phyloP scores from a whole-genome alignment of 2,329 filamentous ascomycete genomes.

The Cladosporium halotolerans region DNA sequence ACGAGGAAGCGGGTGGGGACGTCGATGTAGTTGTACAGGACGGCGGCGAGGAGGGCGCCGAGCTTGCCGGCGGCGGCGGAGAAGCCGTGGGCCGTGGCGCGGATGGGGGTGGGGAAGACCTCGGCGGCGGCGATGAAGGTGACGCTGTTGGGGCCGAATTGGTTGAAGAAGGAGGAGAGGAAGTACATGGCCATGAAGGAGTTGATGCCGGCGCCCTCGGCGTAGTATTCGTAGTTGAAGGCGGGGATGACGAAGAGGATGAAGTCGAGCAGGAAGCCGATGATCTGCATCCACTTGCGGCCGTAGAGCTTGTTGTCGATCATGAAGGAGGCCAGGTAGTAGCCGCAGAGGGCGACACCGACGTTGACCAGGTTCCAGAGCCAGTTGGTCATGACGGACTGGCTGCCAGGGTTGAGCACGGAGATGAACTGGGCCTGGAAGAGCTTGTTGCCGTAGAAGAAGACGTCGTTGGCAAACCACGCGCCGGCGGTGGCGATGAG shows the following conservation, averaged over 20 bases:
- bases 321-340: slow-evolving; percentile 81
- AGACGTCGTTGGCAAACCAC: slow-evolving; percentile 96
- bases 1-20: slow-evolving; percentile 81
- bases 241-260: slow-evolving; percentile 87
- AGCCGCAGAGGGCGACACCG: slow-evolving; percentile 75
- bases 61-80: slow-evolving; percentile 87
- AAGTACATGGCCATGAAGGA: slow-evolving; percentile 99
- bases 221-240: slow-evolving; percentile 84
- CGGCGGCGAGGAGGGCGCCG: slow-evolving; percentile 77
- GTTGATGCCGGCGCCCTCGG: slow-evolving; percentile 61
- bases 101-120: slow-evolving; percentile 90
- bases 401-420: slow-evolving; percentile 63
- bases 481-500: slow-evolving; percentile 77
- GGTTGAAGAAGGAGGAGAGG: slow-evolving; percentile 96
- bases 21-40: slow-evolving; percentile 93
- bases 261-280: slow-evolving; percentile 91
- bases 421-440: slow-evolving; percentile 88
- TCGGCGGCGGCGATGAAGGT: slow-evolving; percentile 95
- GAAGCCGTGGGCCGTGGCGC: slow-evolving; percentile 89
- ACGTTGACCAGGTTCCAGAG: slow-evolving; percentile 90
- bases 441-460: slow-evolving; percentile 99
- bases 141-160: slow-evolving; percentile 93
- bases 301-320: slow-evolving; percentile 97
- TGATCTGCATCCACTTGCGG: slow-evolving; percentile 90
- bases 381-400: slow-evolving; percentile 74